Evolutionary conservation across 768 basidiomycete genomes (phyloP), one percentile per base, ranked within the genome.

Genomic region (Symmetrospora coprosmae): DNA sequence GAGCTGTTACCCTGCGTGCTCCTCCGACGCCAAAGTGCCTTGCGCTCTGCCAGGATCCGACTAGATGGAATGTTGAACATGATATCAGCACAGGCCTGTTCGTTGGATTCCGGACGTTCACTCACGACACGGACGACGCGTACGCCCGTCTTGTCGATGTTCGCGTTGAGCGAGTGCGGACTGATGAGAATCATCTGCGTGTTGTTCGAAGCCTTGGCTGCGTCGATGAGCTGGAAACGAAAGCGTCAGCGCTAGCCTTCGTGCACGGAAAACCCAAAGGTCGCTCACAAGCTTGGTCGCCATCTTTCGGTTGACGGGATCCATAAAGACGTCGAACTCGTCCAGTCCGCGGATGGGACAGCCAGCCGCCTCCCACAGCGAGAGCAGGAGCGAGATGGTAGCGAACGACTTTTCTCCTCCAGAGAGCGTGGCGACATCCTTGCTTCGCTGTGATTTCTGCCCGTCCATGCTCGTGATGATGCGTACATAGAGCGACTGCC

Each of bases 251-350:
- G 7, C n/a, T n/a, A n/a, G n/a, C n/a, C n/a, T n/a, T n/a, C n/a
- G 28, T 27, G 9, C 27, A 19, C 27, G 23, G 27, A 9, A 27
- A 16, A 16, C 5, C 25, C 6, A 25, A 11, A 47, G 13, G 4
- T 11, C 21, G 4, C 49, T 86, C 81, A 96, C 85, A 86, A 92
- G 89, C 73, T 82, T 86, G 83, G 92, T 94, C 62, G 86, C 86
- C 68, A 92, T 85, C 46, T 83, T 82, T 19, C 94, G 81, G 62
- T 75, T 75, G 45, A 71, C 69, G 9, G 67, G 66, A 62, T 75
- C 75, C 60, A 97, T 89, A 76, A 92, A 96, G 11, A 96, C 92
- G 67, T 97, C 92, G 70, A 94, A 99, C 71, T 99, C 94, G 68
- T 99, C 94, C 82, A 97, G 80, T 69, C 92, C 96, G 61, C 94